Evolutionary conservation across 2,329 filamentous ascomycete species (phyloP).

Genomic region (Eurotiales sp.): DNA sequence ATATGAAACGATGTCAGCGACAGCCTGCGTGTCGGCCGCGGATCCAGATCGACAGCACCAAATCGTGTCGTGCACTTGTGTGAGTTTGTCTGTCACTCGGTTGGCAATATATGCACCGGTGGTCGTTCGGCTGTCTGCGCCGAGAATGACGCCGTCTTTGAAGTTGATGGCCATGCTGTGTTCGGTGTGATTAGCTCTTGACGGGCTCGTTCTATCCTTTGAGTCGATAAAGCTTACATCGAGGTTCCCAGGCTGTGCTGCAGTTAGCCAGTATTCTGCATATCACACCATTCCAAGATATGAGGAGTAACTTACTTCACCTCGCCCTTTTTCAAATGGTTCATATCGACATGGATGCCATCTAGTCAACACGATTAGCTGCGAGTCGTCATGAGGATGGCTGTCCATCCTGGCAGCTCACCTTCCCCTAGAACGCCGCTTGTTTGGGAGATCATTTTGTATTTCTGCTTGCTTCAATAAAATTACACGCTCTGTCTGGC

Average conservation of each 20-base stretch:
- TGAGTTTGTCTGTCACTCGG: conserved; percentile 98
- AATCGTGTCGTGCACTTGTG: conserved; percentile 96
- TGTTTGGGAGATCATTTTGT: conserved; percentile 38
- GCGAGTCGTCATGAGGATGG: conserved; percentile 6
- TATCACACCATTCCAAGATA: not conserved
- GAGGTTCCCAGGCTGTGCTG: conserved; percentile 80
- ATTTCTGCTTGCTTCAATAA: not conserved
- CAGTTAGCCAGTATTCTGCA: not conserved
- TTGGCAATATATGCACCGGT: conserved; percentile 98
- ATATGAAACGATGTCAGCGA: conserved; percentile 97
- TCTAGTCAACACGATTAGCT: conserved; percentile 64
- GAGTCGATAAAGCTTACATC: conserved; percentile 61
- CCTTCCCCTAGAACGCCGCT: conserved; percentile 46
- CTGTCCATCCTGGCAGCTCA: conserved; percentile 21
- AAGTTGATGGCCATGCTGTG: conserved; percentile 96
- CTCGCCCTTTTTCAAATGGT: conserved; percentile 96
- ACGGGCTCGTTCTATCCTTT: not conserved
- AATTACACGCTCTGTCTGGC: too few species aligned
- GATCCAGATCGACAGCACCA: conserved; percentile 99
- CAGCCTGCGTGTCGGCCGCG: conserved; percentile 94
- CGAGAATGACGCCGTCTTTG: conserved; percentile 94
- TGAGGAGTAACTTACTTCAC: conserved; percentile 71
- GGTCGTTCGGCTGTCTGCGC: conserved; percentile 94
- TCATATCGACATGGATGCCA: conserved; percentile 99
- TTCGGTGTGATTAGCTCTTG: conserved; percentile 10